Evolutionary conservation across 2,329 filamentous ascomycete species (phyloP).

Genomic region (Bipolaris gigantea): DNA sequence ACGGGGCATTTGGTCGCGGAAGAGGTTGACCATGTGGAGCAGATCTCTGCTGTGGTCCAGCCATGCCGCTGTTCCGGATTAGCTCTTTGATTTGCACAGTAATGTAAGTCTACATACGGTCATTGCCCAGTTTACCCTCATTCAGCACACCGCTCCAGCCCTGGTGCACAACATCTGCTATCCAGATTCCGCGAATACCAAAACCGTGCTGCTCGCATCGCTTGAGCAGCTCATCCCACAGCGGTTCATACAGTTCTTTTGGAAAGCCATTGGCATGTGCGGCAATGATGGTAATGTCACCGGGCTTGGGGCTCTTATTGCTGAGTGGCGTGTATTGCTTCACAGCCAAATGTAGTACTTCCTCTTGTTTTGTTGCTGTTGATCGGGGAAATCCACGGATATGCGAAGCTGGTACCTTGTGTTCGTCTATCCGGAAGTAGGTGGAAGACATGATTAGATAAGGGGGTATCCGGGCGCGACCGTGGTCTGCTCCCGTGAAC

Average conservation of each 20-base stretch:
- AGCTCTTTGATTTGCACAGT: background rate
- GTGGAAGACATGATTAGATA: constrained; percentile 43
- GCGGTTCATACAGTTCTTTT: constrained; percentile 92
- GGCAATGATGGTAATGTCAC: constrained; percentile 82
- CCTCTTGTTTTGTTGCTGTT: constrained; percentile 72
- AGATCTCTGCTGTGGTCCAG: constrained; percentile 83
- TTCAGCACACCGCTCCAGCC: constrained; percentile 79
- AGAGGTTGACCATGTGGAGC: constrained; percentile 80
- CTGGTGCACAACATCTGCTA: constrained; percentile 85
- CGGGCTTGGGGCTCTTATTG: constrained; percentile 67
- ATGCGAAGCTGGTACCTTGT: constrained; percentile 68
- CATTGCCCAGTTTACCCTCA: constrained; percentile 74
- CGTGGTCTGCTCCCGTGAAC: background rate
- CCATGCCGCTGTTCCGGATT: constrained; percentile 67
- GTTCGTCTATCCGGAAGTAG: constrained; percentile 69
- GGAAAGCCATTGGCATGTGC: constrained; percentile 92
- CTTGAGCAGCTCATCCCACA: constrained; percentile 80
- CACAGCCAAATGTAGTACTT: constrained; percentile 71
- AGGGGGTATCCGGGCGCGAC: constrained; percentile 1
- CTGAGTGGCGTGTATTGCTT: constrained; percentile 85
- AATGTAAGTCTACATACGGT: constrained; percentile 63
- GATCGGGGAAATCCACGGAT: constrained; percentile 80
- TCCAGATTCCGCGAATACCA: constrained; percentile 81
- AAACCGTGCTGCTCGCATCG: constrained; percentile 62
- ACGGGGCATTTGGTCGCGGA: constrained; percentile 76